Conservation (phyloP, 2,329 filamentous ascomycete species). For the Penicillium sp. region DNA sequence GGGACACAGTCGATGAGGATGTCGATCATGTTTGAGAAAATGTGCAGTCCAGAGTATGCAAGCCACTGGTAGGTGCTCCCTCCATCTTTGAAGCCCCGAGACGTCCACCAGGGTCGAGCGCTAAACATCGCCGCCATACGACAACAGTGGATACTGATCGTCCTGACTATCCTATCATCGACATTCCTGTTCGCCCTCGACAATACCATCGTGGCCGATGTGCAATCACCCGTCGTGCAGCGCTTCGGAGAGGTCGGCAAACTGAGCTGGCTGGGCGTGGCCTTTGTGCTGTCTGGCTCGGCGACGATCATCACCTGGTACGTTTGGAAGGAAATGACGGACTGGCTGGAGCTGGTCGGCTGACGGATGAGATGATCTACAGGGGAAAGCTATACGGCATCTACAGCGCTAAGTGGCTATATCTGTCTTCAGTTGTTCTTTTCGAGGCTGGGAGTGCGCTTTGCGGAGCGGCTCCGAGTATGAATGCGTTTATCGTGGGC, state of each 20-base stretch:
- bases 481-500: conserved; percentile 51
- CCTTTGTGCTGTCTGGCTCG: conserved; percentile 47
- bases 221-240: conserved; percentile 48
- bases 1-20: conserved; percentile 2
- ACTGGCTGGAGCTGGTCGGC: not conserved
- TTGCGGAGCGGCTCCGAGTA: conserved; percentile 49
- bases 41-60: conserved; percentile 12
- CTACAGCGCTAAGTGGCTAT: conserved; percentile 52
- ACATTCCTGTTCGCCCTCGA: conserved; percentile 42
- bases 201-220: conserved; percentile 55
- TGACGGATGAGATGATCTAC: conserved; percentile 29
- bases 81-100: not conserved
- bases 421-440: conserved; percentile 30
- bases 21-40: conserved; percentile 15
- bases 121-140: not conserved
- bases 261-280: conserved; percentile 48
- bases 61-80: conserved; percentile 10
- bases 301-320: conserved; percentile 43
- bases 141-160: conserved; percentile 22
- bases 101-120: not conserved
- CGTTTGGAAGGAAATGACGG: not conserved
- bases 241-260: conserved; percentile 42
- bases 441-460: conserved; percentile 39
- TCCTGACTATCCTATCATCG: conserved; percentile 37
- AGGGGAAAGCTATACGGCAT: conserved; percentile 41